Evolutionary conservation across 2,329 filamentous ascomycete species (phyloP).

Genomic region (Neoascochyta sp.): DNA sequence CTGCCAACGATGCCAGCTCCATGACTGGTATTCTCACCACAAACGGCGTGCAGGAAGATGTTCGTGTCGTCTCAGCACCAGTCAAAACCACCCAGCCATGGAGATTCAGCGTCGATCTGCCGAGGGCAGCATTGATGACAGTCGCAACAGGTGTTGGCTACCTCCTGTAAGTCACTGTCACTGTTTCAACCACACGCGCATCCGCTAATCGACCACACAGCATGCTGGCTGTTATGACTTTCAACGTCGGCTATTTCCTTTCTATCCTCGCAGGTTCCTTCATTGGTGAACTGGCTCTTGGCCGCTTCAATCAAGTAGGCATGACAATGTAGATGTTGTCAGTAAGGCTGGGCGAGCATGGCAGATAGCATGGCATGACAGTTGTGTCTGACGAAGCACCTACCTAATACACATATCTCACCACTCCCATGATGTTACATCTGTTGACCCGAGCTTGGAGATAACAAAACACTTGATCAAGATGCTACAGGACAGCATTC

Average conservation of each 20-base stretch:
- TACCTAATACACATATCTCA: no score
- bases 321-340: slow-evolving; percentile 24
- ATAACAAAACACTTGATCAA: no score
- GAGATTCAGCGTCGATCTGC: slow-evolving; percentile 74
- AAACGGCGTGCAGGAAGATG: slow-evolving; percentile 77
- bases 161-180: slow-evolving; percentile 65
- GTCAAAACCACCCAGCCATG: slow-evolving; percentile 61
- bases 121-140: slow-evolving; percentile 67
- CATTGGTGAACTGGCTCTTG: slow-evolving; percentile 77
- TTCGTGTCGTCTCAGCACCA: slow-evolving; percentile 65
- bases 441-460: no score
- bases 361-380: no score
- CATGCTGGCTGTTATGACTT: slow-evolving; percentile 89
- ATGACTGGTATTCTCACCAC: slow-evolving; percentile 65
- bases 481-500: no score
- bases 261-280: slow-evolving; percentile 77
- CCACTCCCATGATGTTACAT: no score
- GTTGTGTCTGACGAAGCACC: no score
- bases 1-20: slow-evolving; percentile 53
- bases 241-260: slow-evolving; percentile 81
- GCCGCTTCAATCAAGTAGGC: slow-evolving; percentile 56
- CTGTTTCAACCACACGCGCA: not conserved
- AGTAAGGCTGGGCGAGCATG: no score
- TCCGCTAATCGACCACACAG: slow-evolving; percentile 47
- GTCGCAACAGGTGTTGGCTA: slow-evolving; percentile 75